These are phyloP conservation scores for Eremothecium coryli DNA, from an alignment of 1,139 yeast genomes.

Conservation along the genomic window DNA sequence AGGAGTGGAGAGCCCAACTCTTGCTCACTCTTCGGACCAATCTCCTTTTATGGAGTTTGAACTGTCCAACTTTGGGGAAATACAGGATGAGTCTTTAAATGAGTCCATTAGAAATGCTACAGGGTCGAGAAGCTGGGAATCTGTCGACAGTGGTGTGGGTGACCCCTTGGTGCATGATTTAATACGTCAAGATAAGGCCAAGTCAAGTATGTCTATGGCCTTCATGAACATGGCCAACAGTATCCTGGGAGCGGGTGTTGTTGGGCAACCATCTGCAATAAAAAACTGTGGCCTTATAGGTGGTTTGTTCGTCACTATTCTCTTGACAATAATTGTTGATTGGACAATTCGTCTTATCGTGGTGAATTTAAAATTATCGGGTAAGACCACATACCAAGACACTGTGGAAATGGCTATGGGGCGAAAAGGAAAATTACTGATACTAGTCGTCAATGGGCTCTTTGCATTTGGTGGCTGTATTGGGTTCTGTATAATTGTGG, in stretches of 20 bases:
- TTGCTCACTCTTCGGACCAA: too few species aligned
- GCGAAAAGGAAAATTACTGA: constrained; percentile 52
- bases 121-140: background rate
- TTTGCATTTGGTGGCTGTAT: constrained; percentile 93
- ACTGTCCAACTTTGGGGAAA: too few species aligned
- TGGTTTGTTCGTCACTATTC: constrained; percentile 53
- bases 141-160: constrained; percentile 1
- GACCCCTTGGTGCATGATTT: background rate
- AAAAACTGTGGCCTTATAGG: constrained; percentile 70
- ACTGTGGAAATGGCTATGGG: constrained; percentile 81
- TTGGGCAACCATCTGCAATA: constrained; percentile 89
- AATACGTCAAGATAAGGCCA: constrained; percentile 8
- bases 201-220: constrained; percentile 61
- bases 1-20: too few species aligned
- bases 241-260: constrained; percentile 89
- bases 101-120: background rate
- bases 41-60: too few species aligned
- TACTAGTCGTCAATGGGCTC: constrained; percentile 68
- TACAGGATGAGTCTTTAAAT: too few species aligned
- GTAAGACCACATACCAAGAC: constrained; percentile 74
- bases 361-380: constrained; percentile 70
- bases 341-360: constrained; percentile 82
- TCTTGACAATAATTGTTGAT: constrained; percentile 65
- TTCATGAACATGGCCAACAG: constrained; percentile 96
- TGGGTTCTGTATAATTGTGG: constrained; percentile 90